These are phyloP conservation scores for Morella rubra DNA, from an alignment of 306 rosid genomes.

Conservation along the genomic window DNA sequence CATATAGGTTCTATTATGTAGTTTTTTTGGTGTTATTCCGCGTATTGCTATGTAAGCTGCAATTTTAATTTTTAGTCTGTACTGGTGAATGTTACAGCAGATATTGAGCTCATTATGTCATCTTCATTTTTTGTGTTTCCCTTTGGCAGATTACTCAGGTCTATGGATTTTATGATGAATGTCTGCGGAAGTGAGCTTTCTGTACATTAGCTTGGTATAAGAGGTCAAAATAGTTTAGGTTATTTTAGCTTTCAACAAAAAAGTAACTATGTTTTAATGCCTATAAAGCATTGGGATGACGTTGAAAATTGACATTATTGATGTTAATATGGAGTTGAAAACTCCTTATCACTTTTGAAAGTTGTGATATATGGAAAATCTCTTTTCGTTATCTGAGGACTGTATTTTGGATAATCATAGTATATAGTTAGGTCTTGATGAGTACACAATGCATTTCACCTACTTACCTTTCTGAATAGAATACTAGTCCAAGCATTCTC, in stretches of 20 bases:
- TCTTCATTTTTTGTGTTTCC: not conserved
- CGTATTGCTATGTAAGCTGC: conserved; percentile 15
- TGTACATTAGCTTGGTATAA: conserved; percentile 27
- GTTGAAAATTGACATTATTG: conserved; percentile 1
- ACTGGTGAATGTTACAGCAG: conserved; percentile 19
- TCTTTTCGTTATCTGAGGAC: not conserved
- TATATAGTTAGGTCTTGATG: not conserved
- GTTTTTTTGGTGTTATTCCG: not conserved
- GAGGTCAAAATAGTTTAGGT: conserved; percentile 13
- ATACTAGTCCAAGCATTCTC: not conserved
- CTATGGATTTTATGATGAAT: conserved; percentile 95
- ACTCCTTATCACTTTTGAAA: not conserved
- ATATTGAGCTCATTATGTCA: conserved; percentile 33
- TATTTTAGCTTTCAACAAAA: conserved; percentile 13
- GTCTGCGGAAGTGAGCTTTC: conserved; percentile 83
- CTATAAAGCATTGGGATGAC: conserved; percentile 15
- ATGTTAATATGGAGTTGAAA: not conserved
- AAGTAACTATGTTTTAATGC: conserved; percentile 4
- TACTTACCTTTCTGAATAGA: not conserved
- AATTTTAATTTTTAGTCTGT: not conserved
- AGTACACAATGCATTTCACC: not conserved
- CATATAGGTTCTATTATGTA: not conserved
- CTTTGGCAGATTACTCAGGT: conserved; percentile 85
- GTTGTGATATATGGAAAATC: not conserved
- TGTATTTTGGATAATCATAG: not conserved